These are phyloP conservation scores for Coemansia sp. DNA, from an alignment of 192 early-diverging fungal genomes.

Conservation along the genomic window DNA sequence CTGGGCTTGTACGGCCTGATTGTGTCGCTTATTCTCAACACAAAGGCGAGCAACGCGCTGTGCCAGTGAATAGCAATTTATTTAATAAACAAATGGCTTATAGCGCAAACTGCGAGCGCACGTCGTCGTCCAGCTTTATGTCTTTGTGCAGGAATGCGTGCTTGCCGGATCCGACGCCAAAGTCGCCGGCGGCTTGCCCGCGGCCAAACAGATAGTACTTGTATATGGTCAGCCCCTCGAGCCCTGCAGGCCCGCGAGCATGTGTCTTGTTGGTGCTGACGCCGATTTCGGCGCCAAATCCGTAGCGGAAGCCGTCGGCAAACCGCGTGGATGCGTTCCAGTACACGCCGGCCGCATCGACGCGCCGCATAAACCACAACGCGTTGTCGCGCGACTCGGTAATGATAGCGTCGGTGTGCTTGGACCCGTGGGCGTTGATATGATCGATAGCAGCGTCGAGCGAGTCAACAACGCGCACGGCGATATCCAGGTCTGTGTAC, in stretches of 20 bases:
- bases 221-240: conserved; percentile 98
- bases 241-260: conserved; percentile 94
- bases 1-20: conserved; percentile 96
- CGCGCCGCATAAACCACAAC: conserved; percentile 82
- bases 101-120: conserved; percentile 50
- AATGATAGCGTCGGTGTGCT: conserved; percentile 95
- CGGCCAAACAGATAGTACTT: conserved; percentile 91
- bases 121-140: conserved; percentile 53
- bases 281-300: conserved; percentile 98
- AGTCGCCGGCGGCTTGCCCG: conserved; percentile 81
- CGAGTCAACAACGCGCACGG: conserved; percentile 73
- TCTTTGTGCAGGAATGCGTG: conserved; percentile 70
- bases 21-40: conserved; percentile 97
- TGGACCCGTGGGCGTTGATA: conserved; percentile 89
- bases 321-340: conserved; percentile 96
- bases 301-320: conserved; percentile 98
- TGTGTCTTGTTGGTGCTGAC: conserved; percentile 99
- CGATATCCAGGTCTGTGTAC: conserved; percentile 84
- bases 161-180: conserved; percentile 70
- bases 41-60: conserved; percentile 67
- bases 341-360: conserved; percentile 97
- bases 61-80: conserved; percentile 25
- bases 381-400: conserved; percentile 74
- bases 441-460: conserved; percentile 83
- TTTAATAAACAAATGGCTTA: conserved; percentile 4